Percentiles rank a stretch among this genome's conserved stretches.
phyloP scores from a whole-genome alignment of 805 yeast genomes.

The Pichia rugopelliculosa region DNA sequence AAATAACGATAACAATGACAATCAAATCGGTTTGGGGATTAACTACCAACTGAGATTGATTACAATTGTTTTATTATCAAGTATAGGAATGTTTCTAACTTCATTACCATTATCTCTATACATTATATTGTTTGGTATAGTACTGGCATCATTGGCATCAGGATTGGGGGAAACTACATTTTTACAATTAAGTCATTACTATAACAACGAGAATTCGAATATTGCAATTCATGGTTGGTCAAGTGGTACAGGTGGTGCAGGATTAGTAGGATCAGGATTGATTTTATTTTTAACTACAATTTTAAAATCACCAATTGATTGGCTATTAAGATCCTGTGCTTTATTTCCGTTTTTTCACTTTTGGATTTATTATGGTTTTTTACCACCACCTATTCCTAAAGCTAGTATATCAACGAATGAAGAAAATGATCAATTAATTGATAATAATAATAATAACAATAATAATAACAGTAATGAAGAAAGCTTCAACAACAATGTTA shows the following conservation, averaged over 20 bases:
- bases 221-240: conserved; percentile 76
- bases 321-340: conserved; percentile 52
- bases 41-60: conserved; percentile 47
- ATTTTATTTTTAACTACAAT: conserved; percentile 70
- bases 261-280: conserved; percentile 70
- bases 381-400: conserved; percentile 17
- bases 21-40: conserved; percentile 1
- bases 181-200: conserved; percentile 77
- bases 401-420: neutral
- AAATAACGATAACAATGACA: conserved; percentile 15
- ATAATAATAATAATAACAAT: neutral
- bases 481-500: neutral
- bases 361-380: conserved; percentile 21
- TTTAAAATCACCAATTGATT: conserved; percentile 44
- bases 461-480: neutral
- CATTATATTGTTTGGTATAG: conserved; percentile 56
- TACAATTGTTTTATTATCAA: conserved; percentile 49
- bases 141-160: conserved; percentile 73
- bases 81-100: conserved; percentile 67
- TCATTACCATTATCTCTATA: conserved; percentile 35
- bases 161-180: conserved; percentile 92
- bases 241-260: conserved; percentile 95
- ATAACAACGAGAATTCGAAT: conserved; percentile 29
- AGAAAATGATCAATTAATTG: neutral
- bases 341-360: conserved; percentile 26